Conservation (phyloP, 2,329 filamentous ascomycete genomes). For the Tricladium varicosporioides region DNA sequence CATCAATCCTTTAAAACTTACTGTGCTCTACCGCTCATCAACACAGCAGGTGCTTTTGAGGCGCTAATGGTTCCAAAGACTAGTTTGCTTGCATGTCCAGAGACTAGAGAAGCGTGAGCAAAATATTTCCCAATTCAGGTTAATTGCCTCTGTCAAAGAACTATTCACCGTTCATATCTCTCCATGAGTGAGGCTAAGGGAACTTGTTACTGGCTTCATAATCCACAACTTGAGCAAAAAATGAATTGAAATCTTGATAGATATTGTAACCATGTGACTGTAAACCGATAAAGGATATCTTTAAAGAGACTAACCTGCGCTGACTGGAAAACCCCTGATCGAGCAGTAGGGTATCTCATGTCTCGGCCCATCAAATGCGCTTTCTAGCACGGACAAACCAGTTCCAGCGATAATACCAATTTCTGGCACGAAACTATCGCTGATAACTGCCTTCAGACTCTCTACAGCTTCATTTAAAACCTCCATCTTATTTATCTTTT, state of each 20-base stretch:
- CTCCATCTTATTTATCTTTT: neutral
- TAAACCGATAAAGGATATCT: neutral
- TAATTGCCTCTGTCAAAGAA: neutral
- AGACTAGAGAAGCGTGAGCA: slow-evolving; percentile 3
- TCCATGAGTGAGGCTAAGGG: too few species aligned
- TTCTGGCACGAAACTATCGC: slow-evolving; percentile 5
- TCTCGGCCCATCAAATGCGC: slow-evolving; percentile 5
- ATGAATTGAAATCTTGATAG: too few species aligned
- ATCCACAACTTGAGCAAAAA: too few species aligned
- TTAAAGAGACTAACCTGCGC: slow-evolving; percentile 14
- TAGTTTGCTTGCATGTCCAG: slow-evolving; percentile 22
- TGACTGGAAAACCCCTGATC: slow-evolving; percentile 21
- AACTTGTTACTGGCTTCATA: too few species aligned
- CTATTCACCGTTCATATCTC: too few species aligned
- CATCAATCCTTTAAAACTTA: slow-evolving; percentile 3
- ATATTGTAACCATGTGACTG: too few species aligned
- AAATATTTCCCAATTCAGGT: too few species aligned
- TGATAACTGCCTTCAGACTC: slow-evolving; percentile 6
- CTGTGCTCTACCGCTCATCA: slow-evolving; percentile 25
- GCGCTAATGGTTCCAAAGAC: slow-evolving; percentile 17
- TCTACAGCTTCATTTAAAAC: neutral
- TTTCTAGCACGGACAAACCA: slow-evolving; percentile 18
- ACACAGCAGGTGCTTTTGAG: slow-evolving; percentile 7
- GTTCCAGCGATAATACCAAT: slow-evolving; percentile 20
- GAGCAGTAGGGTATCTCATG: slow-evolving; percentile 13